phyloP scores from a whole-genome alignment of 441 rosid species.

The Gossypium davidsonii region DNA sequence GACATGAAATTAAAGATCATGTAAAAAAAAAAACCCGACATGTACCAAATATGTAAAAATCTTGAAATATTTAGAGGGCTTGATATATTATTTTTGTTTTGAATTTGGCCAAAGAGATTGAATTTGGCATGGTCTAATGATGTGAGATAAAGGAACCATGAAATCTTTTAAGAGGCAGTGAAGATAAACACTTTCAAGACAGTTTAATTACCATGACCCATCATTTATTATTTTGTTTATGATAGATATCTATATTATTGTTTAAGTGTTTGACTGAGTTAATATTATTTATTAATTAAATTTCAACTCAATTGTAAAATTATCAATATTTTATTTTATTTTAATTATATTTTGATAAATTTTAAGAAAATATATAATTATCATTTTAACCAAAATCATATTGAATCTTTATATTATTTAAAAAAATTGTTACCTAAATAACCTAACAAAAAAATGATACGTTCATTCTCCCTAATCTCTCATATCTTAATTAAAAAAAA shows the following conservation, averaged over 20 bases:
- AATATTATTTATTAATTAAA: no score
- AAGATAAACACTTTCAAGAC: slow-evolving; percentile 22
- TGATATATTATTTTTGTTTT: neutral
- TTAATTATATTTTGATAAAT: no score
- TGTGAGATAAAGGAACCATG: slow-evolving; percentile 26
- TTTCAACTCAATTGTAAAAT: no score
- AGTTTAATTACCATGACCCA: slow-evolving; percentile 24
- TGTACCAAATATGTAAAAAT: neutral
- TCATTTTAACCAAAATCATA: no score
- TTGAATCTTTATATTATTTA: no score
- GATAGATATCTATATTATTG: neutral
- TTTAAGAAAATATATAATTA: no score
- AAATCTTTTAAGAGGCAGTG: slow-evolving; percentile 1
- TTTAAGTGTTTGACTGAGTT: neutral
- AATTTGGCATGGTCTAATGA: slow-evolving; percentile 1
- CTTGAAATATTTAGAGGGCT: neutral
- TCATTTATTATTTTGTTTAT: slow-evolving; percentile 2
- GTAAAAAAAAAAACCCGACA: neutral
- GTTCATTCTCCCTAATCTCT: no score
- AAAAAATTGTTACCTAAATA: no score
- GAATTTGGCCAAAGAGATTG: neutral
- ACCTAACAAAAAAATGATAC: no score
- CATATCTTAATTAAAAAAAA: no score
- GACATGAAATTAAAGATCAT: neutral
- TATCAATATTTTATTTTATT: no score